Percentiles rank a stretch among this genome's conserved stretches.
Evolutionary conservation across 169 alveolate genomes (phyloP).

Genomic region (Toxoplasma gondii): DNA sequence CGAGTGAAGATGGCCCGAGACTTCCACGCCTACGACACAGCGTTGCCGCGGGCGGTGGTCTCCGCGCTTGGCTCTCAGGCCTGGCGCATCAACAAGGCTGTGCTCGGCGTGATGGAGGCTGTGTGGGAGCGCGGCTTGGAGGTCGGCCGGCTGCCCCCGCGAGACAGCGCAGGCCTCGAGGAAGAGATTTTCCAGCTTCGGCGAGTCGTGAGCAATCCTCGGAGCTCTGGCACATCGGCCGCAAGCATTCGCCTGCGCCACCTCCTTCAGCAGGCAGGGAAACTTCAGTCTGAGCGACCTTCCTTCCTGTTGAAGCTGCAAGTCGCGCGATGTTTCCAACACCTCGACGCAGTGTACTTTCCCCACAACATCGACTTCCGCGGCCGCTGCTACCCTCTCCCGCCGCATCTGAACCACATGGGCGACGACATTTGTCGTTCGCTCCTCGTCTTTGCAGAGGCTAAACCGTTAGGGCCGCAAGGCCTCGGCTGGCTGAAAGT

Average conservation of each 20-base stretch:
- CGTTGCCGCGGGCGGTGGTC: slow-evolving; percentile 37
- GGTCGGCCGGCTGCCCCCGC: slow-evolving; percentile 68
- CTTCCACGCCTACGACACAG: slow-evolving; percentile 39
- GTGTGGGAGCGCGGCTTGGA: slow-evolving; percentile 62
- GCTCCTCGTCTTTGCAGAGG: slow-evolving; percentile 90
- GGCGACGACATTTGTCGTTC: slow-evolving; percentile 96
- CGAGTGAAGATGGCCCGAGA: slow-evolving; percentile 47
- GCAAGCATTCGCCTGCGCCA: slow-evolving; percentile 43
- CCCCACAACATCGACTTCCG: slow-evolving; percentile 98
- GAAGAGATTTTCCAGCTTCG: not conserved
- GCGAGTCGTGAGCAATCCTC: not conserved
- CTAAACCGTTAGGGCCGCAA: slow-evolving; percentile 88
- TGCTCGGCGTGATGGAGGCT: slow-evolving; percentile 59
- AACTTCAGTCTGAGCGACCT: slow-evolving; percentile 69
- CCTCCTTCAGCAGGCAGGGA: slow-evolving; percentile 56
- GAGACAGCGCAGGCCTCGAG: slow-evolving; percentile 5
- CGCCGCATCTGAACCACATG: slow-evolving; percentile 95
- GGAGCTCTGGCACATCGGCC: not conserved
- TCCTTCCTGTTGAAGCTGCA: slow-evolving; percentile 66
- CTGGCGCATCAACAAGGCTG: slow-evolving; percentile 46
- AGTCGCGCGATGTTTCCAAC: slow-evolving; percentile 85
- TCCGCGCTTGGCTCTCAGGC: slow-evolving; percentile 63
- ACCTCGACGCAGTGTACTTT: slow-evolving; percentile 87
- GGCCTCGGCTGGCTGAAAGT: slow-evolving; percentile 97
- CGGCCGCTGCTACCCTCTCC: slow-evolving; percentile 97